A percentile compares a stretch with the other conserved stretches of the same genome.
These are phyloP conservation scores for Mimosa pudica DNA, from an alignment of 306 rosid genomes.

Conservation along the genomic window DNA sequence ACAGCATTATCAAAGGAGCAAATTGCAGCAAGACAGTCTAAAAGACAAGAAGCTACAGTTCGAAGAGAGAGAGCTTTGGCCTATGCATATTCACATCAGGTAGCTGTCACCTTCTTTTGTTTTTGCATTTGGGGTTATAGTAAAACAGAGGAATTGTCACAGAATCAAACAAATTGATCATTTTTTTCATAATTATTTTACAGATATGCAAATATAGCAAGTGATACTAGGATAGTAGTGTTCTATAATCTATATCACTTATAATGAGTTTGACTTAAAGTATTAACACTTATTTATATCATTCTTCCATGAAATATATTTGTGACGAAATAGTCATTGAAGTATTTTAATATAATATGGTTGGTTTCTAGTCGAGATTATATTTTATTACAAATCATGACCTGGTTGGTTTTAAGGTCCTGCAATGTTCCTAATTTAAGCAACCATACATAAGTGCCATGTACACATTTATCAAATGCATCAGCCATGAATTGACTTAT, in stretches of 20 bases:
- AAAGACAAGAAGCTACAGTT: slow-evolving; percentile 73
- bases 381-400: neutral
- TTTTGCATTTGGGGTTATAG: slow-evolving; percentile 4
- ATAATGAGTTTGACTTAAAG: neutral
- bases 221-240: neutral
- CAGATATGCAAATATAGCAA: neutral
- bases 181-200: neutral
- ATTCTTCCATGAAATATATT: neutral
- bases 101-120: slow-evolving; percentile 24
- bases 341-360: neutral
- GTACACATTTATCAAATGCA: neutral
- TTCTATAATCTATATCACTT: neutral
- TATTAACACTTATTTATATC: neutral
- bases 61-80: slow-evolving; percentile 93
- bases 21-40: slow-evolving; percentile 52
- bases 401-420: neutral
- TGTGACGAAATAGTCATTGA: neutral
- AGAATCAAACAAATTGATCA: neutral
- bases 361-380: neutral
- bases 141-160: neutral
- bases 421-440: neutral
- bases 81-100: slow-evolving; percentile 88
- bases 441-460: neutral
- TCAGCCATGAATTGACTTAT: neutral
- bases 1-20: slow-evolving; percentile 75